These are phyloP conservation scores for Ophiostoma populinum DNA, from an alignment of 2,329 filamentous ascomycete species.

Conservation along the genomic window DNA sequence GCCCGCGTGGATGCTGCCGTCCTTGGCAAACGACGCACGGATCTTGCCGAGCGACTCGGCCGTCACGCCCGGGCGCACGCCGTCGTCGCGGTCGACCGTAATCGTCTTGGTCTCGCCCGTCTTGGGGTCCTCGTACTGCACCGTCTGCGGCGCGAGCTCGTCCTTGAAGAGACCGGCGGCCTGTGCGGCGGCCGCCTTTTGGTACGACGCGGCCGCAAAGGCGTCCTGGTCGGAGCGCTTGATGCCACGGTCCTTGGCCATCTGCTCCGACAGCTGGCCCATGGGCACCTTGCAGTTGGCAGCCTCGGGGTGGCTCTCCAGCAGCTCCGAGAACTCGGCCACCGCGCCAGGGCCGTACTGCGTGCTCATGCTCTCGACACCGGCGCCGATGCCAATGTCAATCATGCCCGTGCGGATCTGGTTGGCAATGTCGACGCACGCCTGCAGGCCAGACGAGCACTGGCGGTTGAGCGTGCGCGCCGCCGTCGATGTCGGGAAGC, in stretches of 20 bases:
- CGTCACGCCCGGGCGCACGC: constrained; percentile 71
- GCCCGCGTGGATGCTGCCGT: constrained; percentile 80
- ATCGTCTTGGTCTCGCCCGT: constrained; percentile 70
- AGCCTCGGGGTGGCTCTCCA: constrained; percentile 64
- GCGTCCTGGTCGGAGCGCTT: constrained; percentile 60
- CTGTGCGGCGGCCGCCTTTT: constrained; percentile 77
- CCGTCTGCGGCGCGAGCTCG: constrained; percentile 75
- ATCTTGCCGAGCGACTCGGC: constrained; percentile 83
- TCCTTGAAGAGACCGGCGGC: constrained; percentile 77
- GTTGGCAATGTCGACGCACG: constrained; percentile 86
- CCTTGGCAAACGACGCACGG: constrained; percentile 73
- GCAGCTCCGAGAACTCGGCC: constrained; percentile 76
- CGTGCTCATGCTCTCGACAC: constrained; percentile 88
- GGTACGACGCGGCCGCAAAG: constrained; percentile 88
- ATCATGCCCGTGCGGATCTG: constrained; percentile 86
- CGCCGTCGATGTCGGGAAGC: constrained; percentile 73
- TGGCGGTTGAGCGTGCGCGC: constrained; percentile 83
- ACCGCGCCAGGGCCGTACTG: constrained; percentile 86
- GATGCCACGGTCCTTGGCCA: constrained; percentile 75
- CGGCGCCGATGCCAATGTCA: constrained; percentile 81
- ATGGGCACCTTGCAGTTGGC: constrained; percentile 97
- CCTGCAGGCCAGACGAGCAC: constrained; percentile 85
- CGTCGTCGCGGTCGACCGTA: constrained; percentile 73
- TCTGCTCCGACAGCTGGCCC: constrained; percentile 83
- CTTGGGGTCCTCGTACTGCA: constrained; percentile 83